Evolutionary conservation across 2,329 filamentous ascomycete species (phyloP), one percentile per base, ranked within the genome.

Genomic region (Sphaerulina populicola): DNA sequence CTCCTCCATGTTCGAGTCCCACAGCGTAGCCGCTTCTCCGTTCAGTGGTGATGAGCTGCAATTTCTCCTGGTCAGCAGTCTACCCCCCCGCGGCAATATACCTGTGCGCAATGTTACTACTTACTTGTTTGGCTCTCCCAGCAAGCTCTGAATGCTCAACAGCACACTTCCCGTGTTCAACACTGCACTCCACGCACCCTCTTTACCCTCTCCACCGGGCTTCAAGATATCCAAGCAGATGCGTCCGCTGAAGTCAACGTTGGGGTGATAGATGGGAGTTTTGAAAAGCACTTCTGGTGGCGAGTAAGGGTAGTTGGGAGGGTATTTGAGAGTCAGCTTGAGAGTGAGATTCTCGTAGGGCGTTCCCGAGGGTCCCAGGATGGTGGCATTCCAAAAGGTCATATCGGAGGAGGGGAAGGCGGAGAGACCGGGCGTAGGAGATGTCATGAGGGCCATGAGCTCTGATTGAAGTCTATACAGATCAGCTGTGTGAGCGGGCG

Each of bases 211-310:
- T 9, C 64, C 63, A 11, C 55, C 64, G 15, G 59, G 59, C 78
- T 96, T 97, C 59, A 98, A 77, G 61, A 98, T 98, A 66, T 98
- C 94, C 55, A 98, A 78, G 70, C 93, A 98, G 71, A 98, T 98
- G 51, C 93, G 81, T 37, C 93, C 93, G 3, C 86, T 90, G 74
- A 98, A 96, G 73, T 98, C 93, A 62, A 98, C 88, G 64, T 98
- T 98, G 48, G 93, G 93, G 71, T 98, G 93, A 77, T 97, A 98
- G 72, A 98, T 96, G 35, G 93, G 93, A 6, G 94, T 98, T 76
- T 90, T 94, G 82, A 96, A 98, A 53, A 95, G 79, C 14, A 98
- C 93, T 2, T 85, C 88, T 0, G 93, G 93, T 18, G 93, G 81
- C 1, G 84, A 80, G 69, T 96, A 96, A 8, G 93, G 93, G 68